A percentile compares a stretch with the other conserved stretches of the same genome.
Evolutionary conservation across 176 grass and related monocot species (phyloP).

Genomic region (Aegilops umbellulata): DNA sequence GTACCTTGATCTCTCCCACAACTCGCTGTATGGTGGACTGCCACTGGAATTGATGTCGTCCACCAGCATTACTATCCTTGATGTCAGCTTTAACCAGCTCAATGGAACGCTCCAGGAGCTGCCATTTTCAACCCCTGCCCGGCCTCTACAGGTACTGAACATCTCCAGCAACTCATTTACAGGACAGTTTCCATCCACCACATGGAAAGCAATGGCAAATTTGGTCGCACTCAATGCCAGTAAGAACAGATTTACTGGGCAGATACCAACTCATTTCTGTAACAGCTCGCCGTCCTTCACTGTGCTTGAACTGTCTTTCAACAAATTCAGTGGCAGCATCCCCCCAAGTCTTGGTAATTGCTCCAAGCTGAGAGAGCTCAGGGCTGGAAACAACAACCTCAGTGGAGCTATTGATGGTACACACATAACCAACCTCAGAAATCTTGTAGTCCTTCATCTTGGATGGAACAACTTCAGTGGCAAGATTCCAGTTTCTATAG

Average conservation of each 20-base stretch:
- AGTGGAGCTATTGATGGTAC: neutral
- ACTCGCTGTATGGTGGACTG: neutral
- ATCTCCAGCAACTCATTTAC: conserved; percentile 47
- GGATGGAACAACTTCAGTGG: conserved; percentile 24
- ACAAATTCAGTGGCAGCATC: conserved; percentile 33
- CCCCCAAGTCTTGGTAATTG: conserved; percentile 28
- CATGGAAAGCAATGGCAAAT: conserved; percentile 21
- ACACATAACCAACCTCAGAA: too few species aligned
- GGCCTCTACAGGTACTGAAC: conserved; percentile 26
- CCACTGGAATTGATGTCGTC: neutral
- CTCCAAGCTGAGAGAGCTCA: conserved; percentile 24
- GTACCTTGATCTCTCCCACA: conserved; percentile 20
- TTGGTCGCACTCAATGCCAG: conserved; percentile 37
- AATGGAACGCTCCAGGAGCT: neutral
- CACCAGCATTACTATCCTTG: conserved; percentile 5
- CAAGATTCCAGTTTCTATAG: neutral
- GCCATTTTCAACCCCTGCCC: neutral
- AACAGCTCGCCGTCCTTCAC: neutral
- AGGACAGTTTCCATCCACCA: conserved; percentile 35
- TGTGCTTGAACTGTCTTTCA: conserved; percentile 34
- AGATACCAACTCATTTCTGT: conserved; percentile 7
- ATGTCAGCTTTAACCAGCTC: conserved; percentile 48
- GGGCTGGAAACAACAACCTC: conserved; percentile 32
- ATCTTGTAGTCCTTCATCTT: too few species aligned
- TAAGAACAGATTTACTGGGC: conserved; percentile 41